Conservation (phyloP, 2,329 filamentous ascomycete species). For the Sporothrix pallida region DNA sequence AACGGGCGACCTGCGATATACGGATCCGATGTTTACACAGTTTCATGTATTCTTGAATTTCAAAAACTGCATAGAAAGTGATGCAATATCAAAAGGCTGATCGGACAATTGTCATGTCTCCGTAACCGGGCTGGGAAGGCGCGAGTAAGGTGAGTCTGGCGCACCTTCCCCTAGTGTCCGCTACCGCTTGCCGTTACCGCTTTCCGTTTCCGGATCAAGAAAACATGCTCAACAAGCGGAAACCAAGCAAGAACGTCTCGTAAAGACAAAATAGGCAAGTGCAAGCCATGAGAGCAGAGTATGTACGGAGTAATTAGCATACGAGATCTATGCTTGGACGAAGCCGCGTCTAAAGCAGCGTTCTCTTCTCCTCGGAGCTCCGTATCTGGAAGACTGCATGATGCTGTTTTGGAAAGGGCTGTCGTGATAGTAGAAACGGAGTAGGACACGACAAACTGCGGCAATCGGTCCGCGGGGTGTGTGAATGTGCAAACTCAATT, state of each 20-base stretch:
- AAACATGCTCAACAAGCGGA: not conserved
- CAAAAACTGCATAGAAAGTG: not conserved
- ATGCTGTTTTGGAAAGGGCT: not conserved
- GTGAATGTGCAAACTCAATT: not conserved
- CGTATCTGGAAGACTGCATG: not conserved
- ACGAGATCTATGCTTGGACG: too few species aligned
- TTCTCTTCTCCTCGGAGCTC: not conserved
- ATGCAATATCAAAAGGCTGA: not conserved
- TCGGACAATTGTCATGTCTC: slow-evolving; percentile 18
- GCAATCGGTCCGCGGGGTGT: not conserved
- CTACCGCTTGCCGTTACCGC: slow-evolving; percentile 24
- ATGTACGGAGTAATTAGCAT: too few species aligned
- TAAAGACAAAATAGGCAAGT: not conserved
- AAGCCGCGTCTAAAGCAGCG: too few species aligned
- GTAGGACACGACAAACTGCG: not conserved
- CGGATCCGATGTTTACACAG: not conserved
- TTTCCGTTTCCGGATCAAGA: slow-evolving; percentile 24
- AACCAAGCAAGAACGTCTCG: not conserved
- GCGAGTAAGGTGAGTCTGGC: not conserved
- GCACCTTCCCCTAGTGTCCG: slow-evolving; percentile 1
- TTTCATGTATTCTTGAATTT: not conserved
- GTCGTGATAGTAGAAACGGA: not conserved
- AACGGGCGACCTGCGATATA: not conserved
- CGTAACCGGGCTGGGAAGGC: slow-evolving; percentile 22
- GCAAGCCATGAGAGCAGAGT: not conserved